phyloP scores from a whole-genome alignment of 352 stramenopile species.

The Globisporangium apiculatum region DNA sequence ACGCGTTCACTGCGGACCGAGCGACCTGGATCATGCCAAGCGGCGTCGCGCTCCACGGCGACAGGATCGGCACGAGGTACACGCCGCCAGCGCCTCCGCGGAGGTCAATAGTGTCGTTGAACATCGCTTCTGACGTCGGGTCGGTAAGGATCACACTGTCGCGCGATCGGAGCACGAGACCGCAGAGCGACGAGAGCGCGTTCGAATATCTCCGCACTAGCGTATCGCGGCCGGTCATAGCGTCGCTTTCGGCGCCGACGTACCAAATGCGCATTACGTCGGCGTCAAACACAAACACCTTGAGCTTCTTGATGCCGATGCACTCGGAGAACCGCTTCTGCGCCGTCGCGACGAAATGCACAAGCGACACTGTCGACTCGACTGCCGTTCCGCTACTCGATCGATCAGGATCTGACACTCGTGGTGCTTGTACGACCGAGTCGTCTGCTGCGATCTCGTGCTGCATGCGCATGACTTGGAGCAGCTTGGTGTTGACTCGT shows the following conservation, averaged over 20 bases:
- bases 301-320: conserved; percentile 55
- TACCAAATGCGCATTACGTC: conserved; percentile 49
- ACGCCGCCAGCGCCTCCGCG: conserved; percentile 42
- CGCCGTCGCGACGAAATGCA: conserved; percentile 44
- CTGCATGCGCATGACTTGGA: conserved; percentile 42
- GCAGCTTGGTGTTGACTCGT: conserved; percentile 49
- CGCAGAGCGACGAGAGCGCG: conserved; percentile 52
- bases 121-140: conserved; percentile 38
- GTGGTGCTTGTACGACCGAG: no score
- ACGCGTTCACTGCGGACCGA: conserved; percentile 22
- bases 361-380: conserved; percentile 16
- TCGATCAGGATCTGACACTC: neutral
- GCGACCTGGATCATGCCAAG: conserved; percentile 68
- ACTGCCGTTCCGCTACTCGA: neutral
- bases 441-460: conserved; percentile 26
- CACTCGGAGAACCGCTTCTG: conserved; percentile 53
- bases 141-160: conserved; percentile 27
- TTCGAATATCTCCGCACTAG: conserved; percentile 57
- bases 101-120: conserved; percentile 71
- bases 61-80: conserved; percentile 52
- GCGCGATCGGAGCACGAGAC: conserved; percentile 18
- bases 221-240: conserved; percentile 8
- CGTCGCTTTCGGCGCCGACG: conserved; percentile 22
- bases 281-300: conserved; percentile 52
- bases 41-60: conserved; percentile 33